These are phyloP conservation scores for Sphagnum tenellum DNA, from an alignment of 225 moss, liverwort and hornwort genomes.

Conservation along the genomic window DNA sequence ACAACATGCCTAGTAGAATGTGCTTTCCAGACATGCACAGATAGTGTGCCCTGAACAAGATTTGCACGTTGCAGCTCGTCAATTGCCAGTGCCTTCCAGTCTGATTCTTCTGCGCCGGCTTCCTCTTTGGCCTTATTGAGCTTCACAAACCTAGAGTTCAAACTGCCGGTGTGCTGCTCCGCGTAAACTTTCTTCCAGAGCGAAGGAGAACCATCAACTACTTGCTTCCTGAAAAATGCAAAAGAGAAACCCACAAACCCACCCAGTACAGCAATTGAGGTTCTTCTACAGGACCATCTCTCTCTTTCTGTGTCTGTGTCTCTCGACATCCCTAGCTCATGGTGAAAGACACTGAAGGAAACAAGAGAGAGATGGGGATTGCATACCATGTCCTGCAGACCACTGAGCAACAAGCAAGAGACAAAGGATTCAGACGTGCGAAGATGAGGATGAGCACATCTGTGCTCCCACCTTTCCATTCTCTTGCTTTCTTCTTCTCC, in stretches of 20 bases:
- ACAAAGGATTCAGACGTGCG: conserved; percentile 18
- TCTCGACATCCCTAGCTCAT: too few species aligned
- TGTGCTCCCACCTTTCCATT: conserved; percentile 11
- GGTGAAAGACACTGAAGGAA: background rate
- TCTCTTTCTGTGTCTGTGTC: too few species aligned
- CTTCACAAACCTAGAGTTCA: conserved; percentile 20
- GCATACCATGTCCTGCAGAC: conserved; percentile 43
- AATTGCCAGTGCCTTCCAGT: conserved; percentile 30
- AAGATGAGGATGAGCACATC: conserved; percentile 35
- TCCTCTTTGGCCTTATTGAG: conserved; percentile 7
- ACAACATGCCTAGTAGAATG: conserved; percentile 35
- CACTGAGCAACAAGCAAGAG: conserved; percentile 23
- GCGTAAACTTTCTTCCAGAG: conserved; percentile 33
- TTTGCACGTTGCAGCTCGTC: conserved; percentile 26
- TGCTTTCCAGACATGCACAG: conserved; percentile 41
- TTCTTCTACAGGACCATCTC: background rate
- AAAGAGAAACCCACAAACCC: background rate
- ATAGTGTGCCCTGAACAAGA: conserved; percentile 27
- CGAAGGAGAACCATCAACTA: conserved; percentile 14
- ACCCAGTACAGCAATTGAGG: background rate
- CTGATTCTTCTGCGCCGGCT: conserved; percentile 2
- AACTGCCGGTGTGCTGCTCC: conserved; percentile 18
- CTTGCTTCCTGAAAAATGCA: conserved; percentile 27
- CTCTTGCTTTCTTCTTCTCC: background rate
- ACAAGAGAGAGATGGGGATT: background rate